A percentile compares a stretch with the other conserved stretches of the same genome.
These are phyloP conservation scores for Claviceps cyperi DNA, from an alignment of 2,329 filamentous ascomycete species.

Conservation along the genomic window DNA sequence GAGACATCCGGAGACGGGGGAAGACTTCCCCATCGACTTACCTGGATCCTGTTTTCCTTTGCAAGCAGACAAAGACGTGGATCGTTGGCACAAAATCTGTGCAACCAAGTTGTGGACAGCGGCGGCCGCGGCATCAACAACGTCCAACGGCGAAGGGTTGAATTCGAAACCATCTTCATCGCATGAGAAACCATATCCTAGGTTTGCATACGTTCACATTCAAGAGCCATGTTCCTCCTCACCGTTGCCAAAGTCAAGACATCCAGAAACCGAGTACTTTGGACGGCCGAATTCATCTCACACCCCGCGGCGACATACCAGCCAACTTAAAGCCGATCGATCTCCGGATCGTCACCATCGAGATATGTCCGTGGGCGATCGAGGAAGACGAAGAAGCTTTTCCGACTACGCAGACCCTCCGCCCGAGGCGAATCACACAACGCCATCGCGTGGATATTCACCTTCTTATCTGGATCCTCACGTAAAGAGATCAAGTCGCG, in stretches of 20 bases:
- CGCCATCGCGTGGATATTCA: constrained; percentile 14
- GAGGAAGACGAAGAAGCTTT: constrained; percentile 33
- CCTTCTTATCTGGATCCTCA: constrained; percentile 22
- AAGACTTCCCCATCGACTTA: constrained; percentile 47
- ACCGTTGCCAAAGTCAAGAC: constrained; percentile 13
- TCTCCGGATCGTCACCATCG: constrained; percentile 22
- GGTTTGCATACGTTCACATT: constrained; percentile 23
- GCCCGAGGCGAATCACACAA: constrained; percentile 13
- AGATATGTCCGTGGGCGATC: constrained; percentile 25
- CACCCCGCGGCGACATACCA: constrained; percentile 22
- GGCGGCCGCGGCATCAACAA: constrained; percentile 33
- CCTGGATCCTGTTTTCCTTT: constrained; percentile 52
- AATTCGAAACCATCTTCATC: constrained; percentile 10
- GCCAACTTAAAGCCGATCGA: constrained; percentile 17
- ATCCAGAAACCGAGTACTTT: constrained; percentile 19
- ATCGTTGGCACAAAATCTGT: constrained; percentile 72
- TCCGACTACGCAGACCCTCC: constrained; percentile 32
- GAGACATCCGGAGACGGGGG: constrained; percentile 57
- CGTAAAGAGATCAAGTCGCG: constrained; percentile 15
- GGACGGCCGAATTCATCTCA: constrained; percentile 26
- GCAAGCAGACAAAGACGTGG: constrained; percentile 63
- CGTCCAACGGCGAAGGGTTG: constrained; percentile 6
- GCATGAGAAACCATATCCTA: constrained; percentile 20
- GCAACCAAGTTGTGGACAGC: constrained; percentile 55
- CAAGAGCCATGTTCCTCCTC: constrained; percentile 15